Evolutionary conservation across 2,329 filamentous ascomycete genomes (phyloP).

Genomic region (Talaromyces sp.): DNA sequence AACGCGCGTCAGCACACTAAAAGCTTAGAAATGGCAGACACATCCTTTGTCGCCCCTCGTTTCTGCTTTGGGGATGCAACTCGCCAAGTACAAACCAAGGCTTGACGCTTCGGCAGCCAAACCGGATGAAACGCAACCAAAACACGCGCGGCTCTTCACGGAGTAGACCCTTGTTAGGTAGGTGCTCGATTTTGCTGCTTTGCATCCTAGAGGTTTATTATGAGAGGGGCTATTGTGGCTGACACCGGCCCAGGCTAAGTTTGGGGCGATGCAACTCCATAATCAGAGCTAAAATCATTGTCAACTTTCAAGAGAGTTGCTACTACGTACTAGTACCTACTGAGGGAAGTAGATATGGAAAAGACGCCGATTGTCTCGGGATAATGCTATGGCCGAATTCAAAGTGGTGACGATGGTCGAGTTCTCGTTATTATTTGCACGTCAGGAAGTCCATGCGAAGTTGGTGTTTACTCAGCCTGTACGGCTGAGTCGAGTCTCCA

Average conservation of each 20-base stretch:
- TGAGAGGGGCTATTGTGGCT: not conserved
- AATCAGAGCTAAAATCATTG: not conserved
- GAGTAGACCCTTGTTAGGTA: not conserved
- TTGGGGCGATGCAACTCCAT: not conserved
- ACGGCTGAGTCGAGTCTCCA: not conserved
- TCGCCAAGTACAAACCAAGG: not conserved
- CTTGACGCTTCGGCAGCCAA: not conserved
- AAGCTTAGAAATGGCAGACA: not conserved
- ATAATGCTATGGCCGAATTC: not conserved
- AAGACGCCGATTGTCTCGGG: not conserved
- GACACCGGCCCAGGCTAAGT: not conserved
- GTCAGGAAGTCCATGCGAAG: not conserved
- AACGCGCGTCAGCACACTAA: not conserved
- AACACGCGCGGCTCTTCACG: not conserved
- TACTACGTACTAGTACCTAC: not conserved
- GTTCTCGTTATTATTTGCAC: not conserved
- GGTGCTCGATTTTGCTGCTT: not conserved
- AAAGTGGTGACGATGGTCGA: not conserved
- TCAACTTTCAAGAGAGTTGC: not conserved
- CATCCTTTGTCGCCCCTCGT: not conserved
- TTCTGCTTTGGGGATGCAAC: not conserved
- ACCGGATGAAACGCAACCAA: not conserved
- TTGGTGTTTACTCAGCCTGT: not conserved
- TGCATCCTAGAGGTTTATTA: not conserved
- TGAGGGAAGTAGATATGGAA: not conserved